These are phyloP conservation scores for Brettanomyces nanus DNA, from an alignment of 805 yeast species.

Conservation along the genomic window DNA sequence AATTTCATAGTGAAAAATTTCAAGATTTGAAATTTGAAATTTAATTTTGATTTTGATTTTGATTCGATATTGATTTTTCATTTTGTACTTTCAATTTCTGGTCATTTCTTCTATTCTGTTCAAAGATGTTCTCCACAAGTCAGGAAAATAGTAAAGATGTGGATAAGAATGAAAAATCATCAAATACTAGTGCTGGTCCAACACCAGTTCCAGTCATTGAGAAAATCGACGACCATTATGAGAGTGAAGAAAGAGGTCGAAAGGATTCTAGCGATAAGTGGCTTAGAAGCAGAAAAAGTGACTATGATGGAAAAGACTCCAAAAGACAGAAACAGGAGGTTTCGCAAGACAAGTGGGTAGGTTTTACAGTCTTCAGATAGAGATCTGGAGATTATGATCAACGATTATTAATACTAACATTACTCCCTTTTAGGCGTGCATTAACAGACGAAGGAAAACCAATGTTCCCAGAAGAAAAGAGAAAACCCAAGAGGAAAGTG, in stretches of 20 bases:
- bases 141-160: too few relatives aligned
- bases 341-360: slow-evolving; percentile 48
- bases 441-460: slow-evolving; percentile 60
- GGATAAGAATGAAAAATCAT: too few relatives aligned
- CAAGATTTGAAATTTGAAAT: background rate
- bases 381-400: background rate
- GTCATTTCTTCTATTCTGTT: too few relatives aligned
- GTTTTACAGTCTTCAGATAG: slow-evolving; percentile 24
- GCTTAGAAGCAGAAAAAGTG: slow-evolving; percentile 22
- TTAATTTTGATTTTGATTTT: slow-evolving; percentile 1
- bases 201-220: background rate
- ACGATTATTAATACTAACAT: slow-evolving; percentile 9
- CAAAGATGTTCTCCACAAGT: too few relatives aligned
- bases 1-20: slow-evolving; percentile 1
- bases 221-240: background rate
- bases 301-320: slow-evolving; percentile 17
- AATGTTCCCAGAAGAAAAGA: slow-evolving; percentile 39
- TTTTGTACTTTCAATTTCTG: too few relatives aligned
- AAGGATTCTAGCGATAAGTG: slow-evolving; percentile 11
- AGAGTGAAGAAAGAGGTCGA: slow-evolving; percentile 5
- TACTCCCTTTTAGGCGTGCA: slow-evolving; percentile 26
- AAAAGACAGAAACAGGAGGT: slow-evolving; percentile 23
- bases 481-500: slow-evolving; percentile 82
- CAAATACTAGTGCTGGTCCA: too few relatives aligned
- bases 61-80: too few relatives aligned